A percentile compares a stretch with the other conserved stretches of the same genome.
These are phyloP conservation scores for Leptosphaerulina australis DNA, from an alignment of 2,329 filamentous ascomycete genomes.

Conservation along the genomic window DNA sequence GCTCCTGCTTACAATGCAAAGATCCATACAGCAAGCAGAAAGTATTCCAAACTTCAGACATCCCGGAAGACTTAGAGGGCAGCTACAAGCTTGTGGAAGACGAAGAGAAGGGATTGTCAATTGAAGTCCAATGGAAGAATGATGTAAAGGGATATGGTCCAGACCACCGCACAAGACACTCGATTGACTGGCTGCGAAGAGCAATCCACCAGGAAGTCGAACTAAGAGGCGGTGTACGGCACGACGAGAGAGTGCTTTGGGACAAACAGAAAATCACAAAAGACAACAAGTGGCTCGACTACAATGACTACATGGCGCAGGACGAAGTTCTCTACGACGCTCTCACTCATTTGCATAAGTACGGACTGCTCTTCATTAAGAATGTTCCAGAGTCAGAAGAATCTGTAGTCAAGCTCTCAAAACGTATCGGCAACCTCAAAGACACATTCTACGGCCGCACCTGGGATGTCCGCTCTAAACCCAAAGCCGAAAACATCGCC, in stretches of 20 bases:
- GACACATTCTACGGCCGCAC: constrained; percentile 90
- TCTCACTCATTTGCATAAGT: constrained; percentile 65
- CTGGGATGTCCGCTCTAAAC: constrained; percentile 86
- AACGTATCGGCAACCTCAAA: constrained; percentile 76
- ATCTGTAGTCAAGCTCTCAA: constrained; percentile 71
- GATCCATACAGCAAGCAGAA: constrained; percentile 67
- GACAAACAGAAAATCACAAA: constrained; percentile 52
- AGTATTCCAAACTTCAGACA: constrained; percentile 68
- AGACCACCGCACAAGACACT: constrained; percentile 52
- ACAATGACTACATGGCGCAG: constrained; percentile 70
- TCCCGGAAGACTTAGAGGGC: constrained; percentile 55
- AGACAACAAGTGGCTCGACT: constrained; percentile 67
- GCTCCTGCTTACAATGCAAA: constrained; percentile 62
- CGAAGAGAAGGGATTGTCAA: constrained; percentile 49
- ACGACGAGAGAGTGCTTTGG: constrained; percentile 54
- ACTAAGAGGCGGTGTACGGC: constrained; percentile 42
- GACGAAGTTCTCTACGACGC: constrained; percentile 65
- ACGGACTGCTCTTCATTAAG: constrained; percentile 78
- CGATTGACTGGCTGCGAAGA: constrained; percentile 41
- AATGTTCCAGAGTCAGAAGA: constrained; percentile 72
- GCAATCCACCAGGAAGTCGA: constrained; percentile 42
- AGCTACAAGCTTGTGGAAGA: constrained; percentile 44
- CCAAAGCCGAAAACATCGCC: constrained; percentile 86
- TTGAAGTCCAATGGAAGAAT: constrained; percentile 67
- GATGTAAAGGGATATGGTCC: constrained; percentile 56